phyloP scores from a whole-genome alignment of 1,284 basidiomycete species.

The Ustilago xerochloae region DNA sequence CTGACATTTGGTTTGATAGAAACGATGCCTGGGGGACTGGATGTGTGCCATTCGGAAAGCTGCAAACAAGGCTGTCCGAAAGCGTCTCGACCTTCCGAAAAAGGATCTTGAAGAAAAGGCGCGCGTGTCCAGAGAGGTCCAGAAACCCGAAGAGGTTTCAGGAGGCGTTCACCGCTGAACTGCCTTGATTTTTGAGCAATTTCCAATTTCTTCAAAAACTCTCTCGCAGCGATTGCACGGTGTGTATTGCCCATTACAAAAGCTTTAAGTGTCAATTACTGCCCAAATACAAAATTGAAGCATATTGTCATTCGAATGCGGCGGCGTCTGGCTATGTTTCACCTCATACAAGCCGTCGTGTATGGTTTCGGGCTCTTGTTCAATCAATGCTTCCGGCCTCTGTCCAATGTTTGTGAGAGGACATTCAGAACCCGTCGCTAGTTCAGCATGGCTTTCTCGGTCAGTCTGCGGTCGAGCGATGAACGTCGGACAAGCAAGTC shows the following conservation, averaged over 20 bases:
- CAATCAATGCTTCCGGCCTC: background rate
- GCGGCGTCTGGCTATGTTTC: constrained; percentile 11
- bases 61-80: background rate
- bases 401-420: background rate
- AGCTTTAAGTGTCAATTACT: constrained; percentile 3
- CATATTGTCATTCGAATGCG: background rate
- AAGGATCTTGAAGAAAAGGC: no score
- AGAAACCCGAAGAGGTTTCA: constrained; percentile 19
- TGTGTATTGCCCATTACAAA: no score
- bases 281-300: constrained; percentile 4
- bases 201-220: background rate
- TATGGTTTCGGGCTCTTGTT: background rate
- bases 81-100: constrained; percentile 1
- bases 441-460: no score
- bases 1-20: no score
- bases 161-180: constrained; percentile 18
- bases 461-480: no score
- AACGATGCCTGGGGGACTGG: no score
- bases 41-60: background rate
- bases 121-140: background rate
- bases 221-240: no score
- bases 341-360: constrained; percentile 11
- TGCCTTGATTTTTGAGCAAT: background rate
- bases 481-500: no score
- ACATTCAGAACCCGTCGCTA: background rate